Evolutionary conservation across 2,329 filamentous ascomycete genomes (phyloP).

Genomic region (Lecanosticta acicola): DNA sequence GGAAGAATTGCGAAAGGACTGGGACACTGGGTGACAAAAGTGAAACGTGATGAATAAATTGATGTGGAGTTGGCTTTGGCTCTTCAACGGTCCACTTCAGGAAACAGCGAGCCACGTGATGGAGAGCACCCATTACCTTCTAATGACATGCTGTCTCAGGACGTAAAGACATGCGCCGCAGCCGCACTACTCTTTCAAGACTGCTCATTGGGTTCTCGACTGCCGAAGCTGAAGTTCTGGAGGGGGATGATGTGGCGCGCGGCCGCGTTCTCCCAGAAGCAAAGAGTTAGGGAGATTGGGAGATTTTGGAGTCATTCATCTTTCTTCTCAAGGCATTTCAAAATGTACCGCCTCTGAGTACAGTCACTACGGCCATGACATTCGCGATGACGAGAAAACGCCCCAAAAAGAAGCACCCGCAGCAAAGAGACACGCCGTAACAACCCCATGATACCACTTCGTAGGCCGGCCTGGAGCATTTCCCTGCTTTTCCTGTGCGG

Average conservation of each 20-base stretch:
- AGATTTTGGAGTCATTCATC: background rate
- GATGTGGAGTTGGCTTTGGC: background rate
- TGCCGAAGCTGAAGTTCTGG: too few relatives aligned
- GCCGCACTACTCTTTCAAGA: too few relatives aligned
- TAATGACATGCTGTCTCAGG: too few relatives aligned
- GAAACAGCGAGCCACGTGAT: background rate
- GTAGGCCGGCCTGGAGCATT: constrained; percentile 21
- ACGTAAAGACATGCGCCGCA: too few relatives aligned
- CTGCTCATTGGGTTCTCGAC: too few relatives aligned
- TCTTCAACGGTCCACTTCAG: background rate
- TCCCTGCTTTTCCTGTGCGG: constrained; percentile 8
- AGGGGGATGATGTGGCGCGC: too few relatives aligned
- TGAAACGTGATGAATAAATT: too few relatives aligned
- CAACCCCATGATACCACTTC: constrained; percentile 20
- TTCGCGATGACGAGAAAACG: constrained; percentile 17
- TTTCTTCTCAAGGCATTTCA: constrained; percentile 16
- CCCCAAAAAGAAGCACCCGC: constrained; percentile 18
- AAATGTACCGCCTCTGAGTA: constrained; percentile 21
- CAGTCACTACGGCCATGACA: constrained; percentile 17
- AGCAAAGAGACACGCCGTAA: constrained; percentile 25
- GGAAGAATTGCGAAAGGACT: too few relatives aligned
- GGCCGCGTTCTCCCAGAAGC: too few relatives aligned
- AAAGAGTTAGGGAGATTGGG: too few relatives aligned
- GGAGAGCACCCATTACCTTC: background rate
- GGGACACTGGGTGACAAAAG: too few relatives aligned